These are phyloP conservation scores for Euphorbia corollata DNA, from an alignment of 441 rosid genomes.

Conservation along the genomic window DNA sequence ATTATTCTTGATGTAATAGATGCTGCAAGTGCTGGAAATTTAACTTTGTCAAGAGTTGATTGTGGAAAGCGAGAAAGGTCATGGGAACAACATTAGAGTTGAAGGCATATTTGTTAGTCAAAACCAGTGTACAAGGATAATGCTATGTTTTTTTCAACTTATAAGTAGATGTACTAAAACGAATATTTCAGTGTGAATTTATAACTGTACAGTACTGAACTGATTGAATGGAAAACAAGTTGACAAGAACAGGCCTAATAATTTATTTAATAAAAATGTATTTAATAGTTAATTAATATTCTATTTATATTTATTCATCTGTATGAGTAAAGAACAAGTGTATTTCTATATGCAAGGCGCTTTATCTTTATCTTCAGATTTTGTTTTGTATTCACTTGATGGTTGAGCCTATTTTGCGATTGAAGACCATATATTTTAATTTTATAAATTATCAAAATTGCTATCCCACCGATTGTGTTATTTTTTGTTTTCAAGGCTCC, in stretches of 20 bases:
- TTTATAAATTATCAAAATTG: background rate
- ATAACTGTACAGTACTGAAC: background rate
- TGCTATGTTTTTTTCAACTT: too few species aligned
- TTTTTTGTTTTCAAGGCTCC: slow-evolving; percentile 45
- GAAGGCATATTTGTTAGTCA: background rate
- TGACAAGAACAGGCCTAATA: too few species aligned
- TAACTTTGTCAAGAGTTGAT: background rate
- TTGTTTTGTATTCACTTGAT: background rate
- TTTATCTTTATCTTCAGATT: background rate
- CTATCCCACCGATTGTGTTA: slow-evolving; percentile 9
- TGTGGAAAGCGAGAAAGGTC: background rate
- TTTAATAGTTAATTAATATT: too few species aligned
- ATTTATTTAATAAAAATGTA: too few species aligned
- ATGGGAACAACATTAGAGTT: background rate
- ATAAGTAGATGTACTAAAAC: too few species aligned
- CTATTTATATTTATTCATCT: too few species aligned
- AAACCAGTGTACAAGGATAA: too few species aligned
- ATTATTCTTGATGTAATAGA: background rate
- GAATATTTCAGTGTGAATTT: too few species aligned
- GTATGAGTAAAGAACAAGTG: background rate
- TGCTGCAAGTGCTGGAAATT: background rate
- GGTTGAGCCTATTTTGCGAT: background rate
- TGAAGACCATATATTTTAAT: background rate
- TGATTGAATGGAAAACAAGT: too few species aligned
- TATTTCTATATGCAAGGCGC: background rate